Evolutionary conservation across 1,284 basidiomycete species (phyloP).

Genomic region (Apiotrichum sp.): DNA sequence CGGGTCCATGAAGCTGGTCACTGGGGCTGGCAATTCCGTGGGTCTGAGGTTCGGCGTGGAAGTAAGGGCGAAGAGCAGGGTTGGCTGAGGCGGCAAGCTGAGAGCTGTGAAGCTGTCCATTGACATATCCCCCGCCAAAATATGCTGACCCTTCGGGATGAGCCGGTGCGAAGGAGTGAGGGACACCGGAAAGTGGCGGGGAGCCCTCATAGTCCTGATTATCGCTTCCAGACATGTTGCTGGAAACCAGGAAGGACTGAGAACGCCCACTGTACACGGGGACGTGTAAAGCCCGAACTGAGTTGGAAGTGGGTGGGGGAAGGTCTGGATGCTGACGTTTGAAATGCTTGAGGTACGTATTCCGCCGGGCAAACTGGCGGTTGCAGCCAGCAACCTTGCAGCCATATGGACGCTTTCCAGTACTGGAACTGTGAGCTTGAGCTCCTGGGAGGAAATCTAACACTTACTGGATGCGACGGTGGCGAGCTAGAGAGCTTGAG

Average conservation of each 20-base stretch:
- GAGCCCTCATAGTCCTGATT: constrained; percentile 23
- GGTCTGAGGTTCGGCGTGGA: constrained; percentile 11
- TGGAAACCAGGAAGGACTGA: constrained; percentile 14
- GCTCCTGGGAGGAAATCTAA: constrained; percentile 26
- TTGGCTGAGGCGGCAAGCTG: constrained; percentile 10
- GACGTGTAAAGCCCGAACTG: constrained; percentile 16
- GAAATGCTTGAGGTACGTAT: constrained; percentile 42
- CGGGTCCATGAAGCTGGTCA: constrained; percentile 1
- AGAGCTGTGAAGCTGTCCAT: constrained; percentile 13
- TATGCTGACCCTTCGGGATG: constrained; percentile 34
- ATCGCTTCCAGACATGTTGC: constrained; percentile 10
- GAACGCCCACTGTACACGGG: constrained; percentile 7
- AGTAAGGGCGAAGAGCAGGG: constrained; percentile 13
- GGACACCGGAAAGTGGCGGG: constrained; percentile 15
- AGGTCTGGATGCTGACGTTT: constrained; percentile 37
- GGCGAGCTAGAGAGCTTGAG: constrained; percentile 54
- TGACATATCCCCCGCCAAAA: constrained; percentile 29
- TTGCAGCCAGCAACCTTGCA: constrained; percentile 33
- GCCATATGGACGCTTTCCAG: constrained; percentile 38
- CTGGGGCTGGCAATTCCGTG: constrained; percentile 1
- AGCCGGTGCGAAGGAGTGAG: constrained; percentile 36
- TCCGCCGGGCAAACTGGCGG: constrained; percentile 37
- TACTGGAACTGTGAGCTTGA: constrained; percentile 22
- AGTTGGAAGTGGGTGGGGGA: constrained; percentile 27
- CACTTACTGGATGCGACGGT: constrained; percentile 52